phyloP scores from a whole-genome alignment of 169 alveolate species.

The Theileria parva region DNA sequence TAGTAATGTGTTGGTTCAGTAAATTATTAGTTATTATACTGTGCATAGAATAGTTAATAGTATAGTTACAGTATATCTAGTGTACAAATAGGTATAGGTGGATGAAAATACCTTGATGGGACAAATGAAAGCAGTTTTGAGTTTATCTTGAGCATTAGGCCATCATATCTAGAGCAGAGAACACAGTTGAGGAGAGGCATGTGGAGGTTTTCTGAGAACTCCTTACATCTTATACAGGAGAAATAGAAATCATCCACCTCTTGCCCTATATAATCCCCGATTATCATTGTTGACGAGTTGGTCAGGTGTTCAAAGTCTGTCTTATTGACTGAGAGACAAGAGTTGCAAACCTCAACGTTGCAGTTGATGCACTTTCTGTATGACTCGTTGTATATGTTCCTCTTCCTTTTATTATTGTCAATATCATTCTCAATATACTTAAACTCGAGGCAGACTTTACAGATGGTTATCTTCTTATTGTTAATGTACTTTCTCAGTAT shows the following conservation, averaged over 20 bases:
- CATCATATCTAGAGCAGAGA: slow-evolving; percentile 62
- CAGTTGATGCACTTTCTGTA: slow-evolving; percentile 24
- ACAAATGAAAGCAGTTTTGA: slow-evolving; percentile 15
- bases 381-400: slow-evolving; percentile 19
- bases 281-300: neutral
- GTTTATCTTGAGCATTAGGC: slow-evolving; percentile 53
- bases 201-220: slow-evolving; percentile 23
- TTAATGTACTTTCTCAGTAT: neutral
- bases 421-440: slow-evolving; percentile 43
- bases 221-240: slow-evolving; percentile 55
- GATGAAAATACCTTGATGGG: neutral
- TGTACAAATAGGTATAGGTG: no score
- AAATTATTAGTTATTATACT: neutral
- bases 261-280: slow-evolving; percentile 2
- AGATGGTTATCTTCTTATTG: slow-evolving; percentile 19
- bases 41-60: neutral
- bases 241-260: slow-evolving; percentile 26
- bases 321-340: slow-evolving; percentile 6
- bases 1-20: neutral
- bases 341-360: slow-evolving; percentile 24
- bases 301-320: slow-evolving; percentile 11
- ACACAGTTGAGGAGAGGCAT: slow-evolving; percentile 60
- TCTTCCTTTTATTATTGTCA: slow-evolving; percentile 21
- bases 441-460: slow-evolving; percentile 60
- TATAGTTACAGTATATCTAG: neutral